These are phyloP conservation scores for Eucalyptus victrix DNA, from an alignment of 345 rosid genomes.

Conservation along the genomic window DNA sequence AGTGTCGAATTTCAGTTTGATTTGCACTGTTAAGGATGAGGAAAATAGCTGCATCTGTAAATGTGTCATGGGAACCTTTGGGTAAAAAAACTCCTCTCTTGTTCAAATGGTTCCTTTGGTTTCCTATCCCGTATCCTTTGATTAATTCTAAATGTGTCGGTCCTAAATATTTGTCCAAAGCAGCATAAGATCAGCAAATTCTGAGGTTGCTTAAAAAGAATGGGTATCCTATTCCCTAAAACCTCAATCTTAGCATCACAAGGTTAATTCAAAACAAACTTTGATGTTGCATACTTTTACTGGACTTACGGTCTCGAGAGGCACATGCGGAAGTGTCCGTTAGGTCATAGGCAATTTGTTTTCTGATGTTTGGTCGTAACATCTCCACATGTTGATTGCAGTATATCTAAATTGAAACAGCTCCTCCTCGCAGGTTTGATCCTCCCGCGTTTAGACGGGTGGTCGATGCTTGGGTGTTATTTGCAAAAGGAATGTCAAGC, in stretches of 20 bases:
- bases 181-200: not conserved
- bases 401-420: too few species aligned
- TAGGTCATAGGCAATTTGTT: not conserved
- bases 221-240: not conserved
- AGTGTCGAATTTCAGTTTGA: constrained; percentile 80
- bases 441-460: accelerated
- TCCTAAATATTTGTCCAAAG: not conserved
- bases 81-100: constrained; percentile 18
- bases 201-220: not conserved
- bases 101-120: not conserved
- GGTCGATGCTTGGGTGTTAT: accelerated
- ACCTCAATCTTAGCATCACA: not conserved
- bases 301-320: not conserved
- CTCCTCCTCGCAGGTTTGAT: too few species aligned
- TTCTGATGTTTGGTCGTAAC: too few species aligned
- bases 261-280: not conserved
- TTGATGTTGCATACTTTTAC: not conserved
- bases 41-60: constrained; percentile 72
- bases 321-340: not conserved
- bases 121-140: not conserved
- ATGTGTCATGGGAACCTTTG: constrained; percentile 68
- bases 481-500: not conserved
- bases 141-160: too few species aligned
- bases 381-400: not conserved
- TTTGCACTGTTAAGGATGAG: constrained; percentile 72